Evolutionary conservation across 139 green algal species (phyloP), one percentile per base, ranked within the genome.

Genomic region (Nannochloris sp.): DNA sequence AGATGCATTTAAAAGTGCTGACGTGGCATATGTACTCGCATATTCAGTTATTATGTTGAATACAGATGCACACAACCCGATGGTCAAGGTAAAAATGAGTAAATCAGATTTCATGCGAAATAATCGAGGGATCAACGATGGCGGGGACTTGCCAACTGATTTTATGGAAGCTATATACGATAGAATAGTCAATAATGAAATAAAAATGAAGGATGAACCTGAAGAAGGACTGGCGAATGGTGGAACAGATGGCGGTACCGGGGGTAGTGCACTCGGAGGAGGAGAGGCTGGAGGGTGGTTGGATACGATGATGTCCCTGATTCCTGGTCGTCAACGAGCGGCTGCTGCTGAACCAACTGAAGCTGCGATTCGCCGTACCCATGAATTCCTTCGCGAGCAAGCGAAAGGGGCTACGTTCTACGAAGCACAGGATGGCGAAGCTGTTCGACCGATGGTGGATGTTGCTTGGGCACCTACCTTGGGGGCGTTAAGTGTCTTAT

Each of bases 41-140:
- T 99, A 97, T 81, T 92, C 81, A 9, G 91, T 99, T 60, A 97
- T 99, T 84, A 96, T 99, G 94, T 88, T 99, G 69, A 98, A 99
- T 87, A 99, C 95, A 2, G 95, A 99, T 73, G 91, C 91, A 23
- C 95, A 99, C 85, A 99, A 99, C 76, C 86, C 87, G 1, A 75
- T 83, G 61, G 85, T 89, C n/a, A 88, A 87, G 75, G 68, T 72
- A 34, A 90, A 90, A 76, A 88, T 92, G 73, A 77, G 63, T 4
- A 73, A 77, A 42, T 6, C 2, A 68, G 91, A 81, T 44, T 99
- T 99, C 66, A 36, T 98, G 39, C 85, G 84, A 33, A 99, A 99
- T 85, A 99, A 99, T 79, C 82, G 94, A 7, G 94, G 94, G 60
- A 98, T 99, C 80, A 92, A 97, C 70, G 92, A 99, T 59, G 90